Evolutionary conservation across 2,329 filamentous ascomycete species (phyloP).

Genomic region (Ophiocordyceps unilateralis): DNA sequence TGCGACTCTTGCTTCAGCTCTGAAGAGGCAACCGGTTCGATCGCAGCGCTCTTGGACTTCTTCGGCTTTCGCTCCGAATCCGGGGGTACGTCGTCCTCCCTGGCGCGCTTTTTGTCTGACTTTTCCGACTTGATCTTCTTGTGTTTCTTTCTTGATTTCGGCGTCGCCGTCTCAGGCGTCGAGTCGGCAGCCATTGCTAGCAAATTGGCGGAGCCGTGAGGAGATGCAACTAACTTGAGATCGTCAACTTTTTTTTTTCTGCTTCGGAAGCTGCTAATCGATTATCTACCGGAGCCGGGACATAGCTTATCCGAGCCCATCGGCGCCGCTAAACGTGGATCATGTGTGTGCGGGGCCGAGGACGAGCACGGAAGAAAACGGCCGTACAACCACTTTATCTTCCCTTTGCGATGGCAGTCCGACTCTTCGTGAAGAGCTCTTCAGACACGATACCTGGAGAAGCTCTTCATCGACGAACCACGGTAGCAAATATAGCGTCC

Average conservation of each 20-base stretch:
- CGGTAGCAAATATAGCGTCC: not conserved
- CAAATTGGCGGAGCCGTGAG: not conserved
- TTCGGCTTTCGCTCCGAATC: constrained; percentile 29
- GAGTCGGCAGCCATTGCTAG: constrained; percentile 15
- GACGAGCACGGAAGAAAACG: too few species aligned
- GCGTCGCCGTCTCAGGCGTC: constrained; percentile 11
- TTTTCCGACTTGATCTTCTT: constrained; percentile 17
- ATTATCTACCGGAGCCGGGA: too few species aligned
- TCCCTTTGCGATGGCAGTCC: not conserved
- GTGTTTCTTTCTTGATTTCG: constrained; percentile 21
- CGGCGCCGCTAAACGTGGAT: too few species aligned
- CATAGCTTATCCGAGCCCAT: too few species aligned
- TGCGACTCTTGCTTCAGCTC: not conserved
- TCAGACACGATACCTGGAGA: not conserved
- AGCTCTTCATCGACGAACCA: not conserved
- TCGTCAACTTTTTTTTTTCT: not conserved
- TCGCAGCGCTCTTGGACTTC: constrained; percentile 29
- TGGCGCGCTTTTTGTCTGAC: constrained; percentile 25
- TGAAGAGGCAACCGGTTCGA: constrained; percentile 1
- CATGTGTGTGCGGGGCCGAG: too few species aligned
- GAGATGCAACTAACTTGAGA: not conserved
- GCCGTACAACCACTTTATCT: too few species aligned
- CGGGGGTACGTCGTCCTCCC: constrained; percentile 23
- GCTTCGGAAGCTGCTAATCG: too few species aligned
- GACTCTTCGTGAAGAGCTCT: not conserved